Conservation (phyloP, 257 asterid genomes). For the Capsicum rhomboideum region DNA sequence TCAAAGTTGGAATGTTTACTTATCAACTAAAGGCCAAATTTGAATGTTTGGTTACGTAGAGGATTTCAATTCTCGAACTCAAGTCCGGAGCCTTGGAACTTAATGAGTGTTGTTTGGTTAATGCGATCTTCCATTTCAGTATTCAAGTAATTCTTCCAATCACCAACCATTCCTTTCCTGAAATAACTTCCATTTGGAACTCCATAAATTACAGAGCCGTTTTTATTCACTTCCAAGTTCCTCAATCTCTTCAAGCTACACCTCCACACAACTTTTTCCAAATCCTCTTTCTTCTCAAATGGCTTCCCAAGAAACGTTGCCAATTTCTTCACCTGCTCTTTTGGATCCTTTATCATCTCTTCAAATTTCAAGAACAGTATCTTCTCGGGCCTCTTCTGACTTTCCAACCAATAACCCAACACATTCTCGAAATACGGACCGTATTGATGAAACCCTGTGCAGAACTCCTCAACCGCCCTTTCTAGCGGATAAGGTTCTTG, state of each 20-base stretch:
- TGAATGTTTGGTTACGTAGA: too few species aligned
- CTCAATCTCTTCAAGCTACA: slow-evolving; percentile 30
- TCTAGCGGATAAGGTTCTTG: slow-evolving; percentile 25
- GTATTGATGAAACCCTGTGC: slow-evolving; percentile 26
- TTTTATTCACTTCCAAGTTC: slow-evolving; percentile 30
- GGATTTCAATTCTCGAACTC: slow-evolving; percentile 3
- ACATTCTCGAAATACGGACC: slow-evolving; percentile 33
- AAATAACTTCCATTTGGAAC: slow-evolving; percentile 25
- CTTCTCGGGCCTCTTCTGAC: slow-evolving; percentile 15
- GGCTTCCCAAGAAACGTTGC: slow-evolving; percentile 28
- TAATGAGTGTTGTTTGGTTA: slow-evolving; percentile 1
- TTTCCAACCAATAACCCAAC: slow-evolving; percentile 20
- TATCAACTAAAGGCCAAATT: too few species aligned
- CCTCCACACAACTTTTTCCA: slow-evolving; percentile 22
- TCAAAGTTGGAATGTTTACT: too few species aligned
- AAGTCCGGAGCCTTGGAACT: slow-evolving; percentile 21
- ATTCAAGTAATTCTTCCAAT: slow-evolving; percentile 29
- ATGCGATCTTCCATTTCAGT: slow-evolving; percentile 21
- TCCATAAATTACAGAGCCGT: slow-evolving; percentile 12
- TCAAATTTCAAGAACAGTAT: slow-evolving; percentile 30
- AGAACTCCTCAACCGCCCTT: slow-evolving; percentile 24
- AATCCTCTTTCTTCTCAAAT: slow-evolving; percentile 7
- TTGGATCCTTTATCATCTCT: slow-evolving; percentile 17
- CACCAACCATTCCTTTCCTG: slow-evolving; percentile 27
- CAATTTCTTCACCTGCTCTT: slow-evolving; percentile 18